Evolutionary conservation across 306 rosid species (phyloP).

Genomic region (Vigna mungo): DNA sequence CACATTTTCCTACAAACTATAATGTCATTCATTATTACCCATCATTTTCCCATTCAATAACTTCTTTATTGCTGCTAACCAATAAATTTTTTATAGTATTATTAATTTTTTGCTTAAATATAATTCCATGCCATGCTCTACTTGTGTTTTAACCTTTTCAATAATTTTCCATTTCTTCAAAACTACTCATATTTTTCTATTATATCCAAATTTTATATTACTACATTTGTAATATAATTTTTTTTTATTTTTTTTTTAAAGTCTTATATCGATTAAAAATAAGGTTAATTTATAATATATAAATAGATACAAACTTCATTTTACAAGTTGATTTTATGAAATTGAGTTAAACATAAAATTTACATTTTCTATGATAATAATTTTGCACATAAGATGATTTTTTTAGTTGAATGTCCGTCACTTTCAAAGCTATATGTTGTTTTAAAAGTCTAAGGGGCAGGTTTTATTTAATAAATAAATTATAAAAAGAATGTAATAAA

Average conservation of each 20-base stretch:
- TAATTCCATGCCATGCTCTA: background rate
- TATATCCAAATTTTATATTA: background rate
- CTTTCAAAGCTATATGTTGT: background rate
- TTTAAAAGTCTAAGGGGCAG: too few relatives aligned
- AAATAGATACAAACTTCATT: too few relatives aligned
- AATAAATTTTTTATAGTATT: conserved; percentile 20
- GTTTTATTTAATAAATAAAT: too few relatives aligned
- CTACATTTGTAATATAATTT: background rate
- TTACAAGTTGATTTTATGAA: too few relatives aligned
- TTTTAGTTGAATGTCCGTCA: too few relatives aligned
- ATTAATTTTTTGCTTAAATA: conserved; percentile 11
- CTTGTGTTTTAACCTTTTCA: conserved; percentile 36
- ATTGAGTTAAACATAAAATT: too few relatives aligned
- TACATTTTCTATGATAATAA: too few relatives aligned
- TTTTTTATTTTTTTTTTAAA: background rate
- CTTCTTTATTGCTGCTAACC: conserved; percentile 20
- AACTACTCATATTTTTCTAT: background rate
- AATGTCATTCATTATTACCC: conserved; percentile 10
- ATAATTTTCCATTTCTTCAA: background rate
- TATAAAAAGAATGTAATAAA: too few relatives aligned
- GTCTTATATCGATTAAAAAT: too few relatives aligned
- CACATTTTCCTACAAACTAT: background rate
- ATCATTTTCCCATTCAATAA: conserved; percentile 38
- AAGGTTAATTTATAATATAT: too few relatives aligned
- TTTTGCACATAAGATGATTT: background rate